These are phyloP conservation scores for Quercus robur DNA, from an alignment of 306 rosid species.

Conservation along the genomic window DNA sequence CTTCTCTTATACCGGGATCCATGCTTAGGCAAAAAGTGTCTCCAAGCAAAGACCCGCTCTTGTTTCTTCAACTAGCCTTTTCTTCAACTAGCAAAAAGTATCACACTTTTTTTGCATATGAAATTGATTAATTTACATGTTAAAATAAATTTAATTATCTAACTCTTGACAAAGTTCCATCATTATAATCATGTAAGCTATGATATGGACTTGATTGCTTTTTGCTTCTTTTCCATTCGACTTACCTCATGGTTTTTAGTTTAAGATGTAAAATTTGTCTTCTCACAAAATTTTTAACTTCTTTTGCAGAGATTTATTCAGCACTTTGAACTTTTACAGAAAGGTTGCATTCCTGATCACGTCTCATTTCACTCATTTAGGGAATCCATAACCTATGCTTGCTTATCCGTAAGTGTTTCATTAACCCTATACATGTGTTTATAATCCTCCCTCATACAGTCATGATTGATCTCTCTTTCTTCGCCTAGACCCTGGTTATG, in stretches of 20 bases:
- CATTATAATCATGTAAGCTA: neutral
- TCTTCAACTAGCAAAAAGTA: slow-evolving; percentile 44
- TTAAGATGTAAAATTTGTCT: slow-evolving; percentile 7
- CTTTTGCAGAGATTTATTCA: slow-evolving; percentile 74
- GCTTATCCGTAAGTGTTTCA: slow-evolving; percentile 63
- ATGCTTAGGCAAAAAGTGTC: slow-evolving; percentile 83
- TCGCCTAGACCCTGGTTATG: slow-evolving; percentile 54
- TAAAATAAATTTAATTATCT: neutral
- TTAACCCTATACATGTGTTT: neutral
- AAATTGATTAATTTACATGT: neutral
- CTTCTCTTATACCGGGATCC: slow-evolving; percentile 84
- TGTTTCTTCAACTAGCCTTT: slow-evolving; percentile 81
- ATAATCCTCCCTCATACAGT: neutral
- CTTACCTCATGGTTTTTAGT: neutral
- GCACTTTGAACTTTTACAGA: slow-evolving; percentile 91
- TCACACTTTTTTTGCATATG: neutral
- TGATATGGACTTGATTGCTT: neutral
- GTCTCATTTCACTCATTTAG: slow-evolving; percentile 51
- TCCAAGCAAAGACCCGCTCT: slow-evolving; percentile 55
- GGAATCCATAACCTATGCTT: slow-evolving; percentile 50
- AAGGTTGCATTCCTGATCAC: slow-evolving; percentile 82
- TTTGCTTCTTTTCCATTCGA: neutral
- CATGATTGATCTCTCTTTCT: slow-evolving; percentile 6
- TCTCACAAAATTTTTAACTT: neutral
- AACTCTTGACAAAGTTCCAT: neutral